Percentiles rank a stretch among this genome's conserved stretches.
phyloP scores from a whole-genome alignment of 352 stramenopile genomes.

The Globisporangium canariense region DNA sequence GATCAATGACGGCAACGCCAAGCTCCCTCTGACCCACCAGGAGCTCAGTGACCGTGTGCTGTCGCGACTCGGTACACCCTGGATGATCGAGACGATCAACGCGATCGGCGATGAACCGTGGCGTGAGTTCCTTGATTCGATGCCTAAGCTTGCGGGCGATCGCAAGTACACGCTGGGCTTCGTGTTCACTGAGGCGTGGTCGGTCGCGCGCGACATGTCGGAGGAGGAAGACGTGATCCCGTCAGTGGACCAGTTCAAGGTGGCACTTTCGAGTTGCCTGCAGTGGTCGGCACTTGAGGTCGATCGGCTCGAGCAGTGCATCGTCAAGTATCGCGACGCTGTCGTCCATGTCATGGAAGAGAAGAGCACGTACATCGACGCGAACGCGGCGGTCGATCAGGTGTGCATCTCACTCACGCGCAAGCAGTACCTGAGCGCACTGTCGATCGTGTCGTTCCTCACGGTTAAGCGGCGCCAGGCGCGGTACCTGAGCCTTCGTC shows the following conservation, averaged over 20 bases:
- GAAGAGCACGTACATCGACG: conserved; percentile 87
- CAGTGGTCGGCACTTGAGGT: conserved; percentile 69
- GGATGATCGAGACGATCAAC: conserved; percentile 76
- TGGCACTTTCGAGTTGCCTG: conserved; percentile 68
- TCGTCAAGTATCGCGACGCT: conserved; percentile 71
- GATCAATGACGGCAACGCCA: conserved; percentile 76
- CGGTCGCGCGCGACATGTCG: conserved; percentile 61
- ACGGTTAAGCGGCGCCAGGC: conserved; percentile 56
- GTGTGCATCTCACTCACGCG: conserved; percentile 62
- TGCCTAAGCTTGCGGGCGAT: conserved; percentile 67
- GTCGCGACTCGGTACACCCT: conserved; percentile 65
- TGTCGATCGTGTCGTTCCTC: conserved; percentile 75
- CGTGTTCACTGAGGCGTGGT: conserved; percentile 84
- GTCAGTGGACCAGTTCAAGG: conserved; percentile 68
- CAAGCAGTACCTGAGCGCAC: conserved; percentile 69
- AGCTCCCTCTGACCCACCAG: conserved; percentile 74
- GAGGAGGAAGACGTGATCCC: conserved; percentile 80
- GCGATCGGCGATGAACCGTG: conserved; percentile 65
- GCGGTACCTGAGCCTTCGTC: conserved; percentile 57
- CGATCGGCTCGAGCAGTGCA: conserved; percentile 49
- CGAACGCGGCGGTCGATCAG: conserved; percentile 64
- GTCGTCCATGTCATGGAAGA: conserved; percentile 84
- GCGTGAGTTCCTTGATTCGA: conserved; percentile 62
- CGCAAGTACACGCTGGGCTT: conserved; percentile 83
- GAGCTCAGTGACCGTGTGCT: conserved; percentile 72